Percentiles rank a stretch among this genome's conserved stretches.
phyloP scores from a whole-genome alignment of 2,329 filamentous ascomycete species.

The Daldinia eschscholtzii region DNA sequence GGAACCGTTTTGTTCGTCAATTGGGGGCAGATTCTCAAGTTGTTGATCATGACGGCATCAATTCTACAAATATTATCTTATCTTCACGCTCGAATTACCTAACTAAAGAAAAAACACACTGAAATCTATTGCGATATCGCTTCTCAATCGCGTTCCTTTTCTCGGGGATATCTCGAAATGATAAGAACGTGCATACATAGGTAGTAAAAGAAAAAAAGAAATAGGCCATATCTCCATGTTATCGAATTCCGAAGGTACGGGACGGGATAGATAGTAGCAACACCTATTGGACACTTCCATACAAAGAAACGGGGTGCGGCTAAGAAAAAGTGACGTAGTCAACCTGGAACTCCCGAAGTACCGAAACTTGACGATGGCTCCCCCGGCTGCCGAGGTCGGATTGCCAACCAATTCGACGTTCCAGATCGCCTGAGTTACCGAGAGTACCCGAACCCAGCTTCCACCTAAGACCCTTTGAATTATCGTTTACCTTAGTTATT shows the following conservation, averaged over 20 bases:
- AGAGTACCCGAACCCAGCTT: conserved; percentile 37
- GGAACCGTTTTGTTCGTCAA: conserved; percentile 38
- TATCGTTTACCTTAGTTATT: conserved; percentile 21
- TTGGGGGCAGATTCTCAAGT: conserved; percentile 17
- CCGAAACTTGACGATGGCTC: conserved; percentile 25
- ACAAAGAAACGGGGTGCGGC: conserved; percentile 2
- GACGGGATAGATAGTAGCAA: conserved; percentile 7
- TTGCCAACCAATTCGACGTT: conserved; percentile 35
- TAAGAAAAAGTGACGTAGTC: conserved; percentile 33
- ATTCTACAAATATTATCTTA: conserved; percentile 10
- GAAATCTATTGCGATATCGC: conserved; percentile 28
- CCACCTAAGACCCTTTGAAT: conserved; percentile 16
- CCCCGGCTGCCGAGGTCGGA: conserved; percentile 45
- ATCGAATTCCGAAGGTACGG: conserved; percentile 23
- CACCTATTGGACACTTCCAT: conserved; percentile 13
- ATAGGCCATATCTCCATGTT: not conserved
- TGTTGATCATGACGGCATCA: conserved; percentile 43
- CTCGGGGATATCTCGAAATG: conserved; percentile 29
- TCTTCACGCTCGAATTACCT: conserved; percentile 26
- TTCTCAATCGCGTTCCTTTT: conserved; percentile 7
- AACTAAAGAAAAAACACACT: conserved; percentile 1
- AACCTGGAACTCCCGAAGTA: conserved; percentile 40
- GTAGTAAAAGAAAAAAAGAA: not conserved
- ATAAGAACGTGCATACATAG: conserved; percentile 15
- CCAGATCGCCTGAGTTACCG: conserved; percentile 37